phyloP scores from a whole-genome alignment of 1,284 basidiomycete genomes.

The Fistulina hepatica region DNA sequence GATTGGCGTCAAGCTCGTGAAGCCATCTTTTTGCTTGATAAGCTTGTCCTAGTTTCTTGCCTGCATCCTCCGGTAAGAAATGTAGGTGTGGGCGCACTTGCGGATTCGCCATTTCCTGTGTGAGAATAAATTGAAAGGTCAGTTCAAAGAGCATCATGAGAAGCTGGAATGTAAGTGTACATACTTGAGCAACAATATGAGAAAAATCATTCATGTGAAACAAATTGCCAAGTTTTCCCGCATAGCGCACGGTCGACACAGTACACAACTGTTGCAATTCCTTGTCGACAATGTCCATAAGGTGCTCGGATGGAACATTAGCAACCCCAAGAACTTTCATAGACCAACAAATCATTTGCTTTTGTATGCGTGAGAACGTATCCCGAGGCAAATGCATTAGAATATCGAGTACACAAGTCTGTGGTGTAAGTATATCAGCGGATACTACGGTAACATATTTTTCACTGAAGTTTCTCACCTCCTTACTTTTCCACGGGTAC shows the following conservation, averaged over 20 bases:
- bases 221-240: constrained; percentile 24
- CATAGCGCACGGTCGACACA: constrained; percentile 20
- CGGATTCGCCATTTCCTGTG: constrained; percentile 25
- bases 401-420: constrained; percentile 26
- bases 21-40: constrained; percentile 22
- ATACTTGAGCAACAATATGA: constrained; percentile 25
- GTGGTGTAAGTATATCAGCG: background rate
- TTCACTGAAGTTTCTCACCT: too few relatives aligned
- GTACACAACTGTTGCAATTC: constrained; percentile 23
- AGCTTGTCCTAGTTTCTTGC: constrained; percentile 14
- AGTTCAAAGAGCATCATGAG: background rate
- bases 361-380: constrained; percentile 22
- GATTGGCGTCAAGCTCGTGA: constrained; percentile 13
- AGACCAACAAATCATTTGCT: constrained; percentile 23
- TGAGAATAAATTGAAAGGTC: background rate
- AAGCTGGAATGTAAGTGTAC: constrained; percentile 1
- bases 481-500: background rate
- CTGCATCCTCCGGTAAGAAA: constrained; percentile 23
- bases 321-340: constrained; percentile 19
- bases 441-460: background rate
- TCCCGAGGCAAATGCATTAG: constrained; percentile 26
- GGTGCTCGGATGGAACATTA: constrained; percentile 21
- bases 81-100: constrained; percentile 16
- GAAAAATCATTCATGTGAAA: constrained; percentile 25
- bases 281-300: constrained; percentile 18